These are phyloP conservation scores for Phialophora expanda DNA, from an alignment of 2,329 filamentous ascomycete species.

Conservation along the genomic window DNA sequence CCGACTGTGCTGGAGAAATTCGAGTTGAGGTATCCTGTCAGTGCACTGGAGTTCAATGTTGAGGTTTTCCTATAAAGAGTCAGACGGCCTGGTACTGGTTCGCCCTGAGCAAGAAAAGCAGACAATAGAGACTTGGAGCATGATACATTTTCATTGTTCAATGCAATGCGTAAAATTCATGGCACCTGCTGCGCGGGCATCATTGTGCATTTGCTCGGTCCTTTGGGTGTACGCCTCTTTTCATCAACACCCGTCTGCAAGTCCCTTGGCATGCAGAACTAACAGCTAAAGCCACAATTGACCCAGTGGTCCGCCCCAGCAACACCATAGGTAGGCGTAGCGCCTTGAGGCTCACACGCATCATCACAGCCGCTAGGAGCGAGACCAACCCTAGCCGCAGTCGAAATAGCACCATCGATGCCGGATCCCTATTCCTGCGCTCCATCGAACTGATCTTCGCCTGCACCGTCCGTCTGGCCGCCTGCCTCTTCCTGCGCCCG, in stretches of 20 bases:
- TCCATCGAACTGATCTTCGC: conserved; percentile 48
- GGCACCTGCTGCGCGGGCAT: conserved; percentile 1
- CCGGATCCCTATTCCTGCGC: conserved; percentile 52
- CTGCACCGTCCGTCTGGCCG: conserved; percentile 41
- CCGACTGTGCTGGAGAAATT: conserved; percentile 92
- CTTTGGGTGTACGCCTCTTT: neutral
- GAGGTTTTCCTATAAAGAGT: conserved; percentile 79
- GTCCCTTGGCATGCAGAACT: neutral
- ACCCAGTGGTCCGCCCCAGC: conserved; percentile 2
- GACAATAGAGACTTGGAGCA: conserved; percentile 2
- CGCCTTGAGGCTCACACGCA: conserved; percentile 10
- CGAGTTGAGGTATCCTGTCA: conserved; percentile 90
- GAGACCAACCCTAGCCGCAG: conserved; percentile 8
- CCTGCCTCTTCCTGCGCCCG: conserved; percentile 60
- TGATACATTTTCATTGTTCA: conserved; percentile 1
- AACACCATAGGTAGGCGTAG: conserved; percentile 4
- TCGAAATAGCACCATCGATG: conserved; percentile 14
- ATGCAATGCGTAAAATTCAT: neutral
- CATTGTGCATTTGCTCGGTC: neutral
- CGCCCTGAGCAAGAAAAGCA: neutral
- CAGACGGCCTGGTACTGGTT: neutral
- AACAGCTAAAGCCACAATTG: neutral
- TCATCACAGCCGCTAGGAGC: conserved; percentile 9
- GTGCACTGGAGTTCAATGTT: conserved; percentile 90
- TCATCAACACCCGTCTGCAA: neutral